Percentiles rank a stretch among this genome's conserved stretches.
Conservation (phyloP, 495 filamentous ascomycete genomes). For the Penicillium steckii region DNA sequence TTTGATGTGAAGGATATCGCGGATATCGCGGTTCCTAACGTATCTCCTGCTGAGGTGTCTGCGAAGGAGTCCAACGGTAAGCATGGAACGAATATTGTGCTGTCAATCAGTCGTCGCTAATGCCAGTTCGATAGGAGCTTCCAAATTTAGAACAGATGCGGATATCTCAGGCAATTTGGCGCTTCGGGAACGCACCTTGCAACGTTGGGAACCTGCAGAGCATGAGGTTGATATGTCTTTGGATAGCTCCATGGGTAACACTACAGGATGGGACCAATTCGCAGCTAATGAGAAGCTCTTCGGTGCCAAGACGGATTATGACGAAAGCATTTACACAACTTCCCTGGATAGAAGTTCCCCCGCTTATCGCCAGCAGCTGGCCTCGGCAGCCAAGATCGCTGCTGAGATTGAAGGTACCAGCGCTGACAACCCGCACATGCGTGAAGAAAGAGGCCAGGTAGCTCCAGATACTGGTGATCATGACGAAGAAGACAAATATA, state of each 20-base stretch:
- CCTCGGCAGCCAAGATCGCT: slow-evolving; percentile 77
- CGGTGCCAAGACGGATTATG: slow-evolving; percentile 81
- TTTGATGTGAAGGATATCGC: slow-evolving; percentile 77
- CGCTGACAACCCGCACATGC: slow-evolving; percentile 72
- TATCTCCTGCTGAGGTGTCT: slow-evolving; percentile 46
- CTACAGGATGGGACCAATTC: slow-evolving; percentile 87
- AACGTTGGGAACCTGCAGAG: slow-evolving; percentile 80
- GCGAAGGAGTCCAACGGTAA: slow-evolving; percentile 72
- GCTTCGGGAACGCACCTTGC: slow-evolving; percentile 70
- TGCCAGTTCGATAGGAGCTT: not conserved
- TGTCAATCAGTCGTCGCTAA: slow-evolving; percentile 1
- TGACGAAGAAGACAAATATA: slow-evolving; percentile 94
- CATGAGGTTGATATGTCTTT: slow-evolving; percentile 64
- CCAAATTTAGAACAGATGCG: slow-evolving; percentile 77
- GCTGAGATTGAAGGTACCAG: slow-evolving; percentile 80
- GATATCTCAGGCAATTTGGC: slow-evolving; percentile 78
- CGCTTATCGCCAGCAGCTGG: slow-evolving; percentile 70
- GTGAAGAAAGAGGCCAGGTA: slow-evolving; percentile 80
- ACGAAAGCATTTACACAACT: slow-evolving; percentile 94
- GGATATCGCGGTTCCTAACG: slow-evolving; percentile 62
- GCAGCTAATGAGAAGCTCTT: slow-evolving; percentile 84
- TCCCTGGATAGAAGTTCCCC: slow-evolving; percentile 80
- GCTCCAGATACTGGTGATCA: slow-evolving; percentile 66
- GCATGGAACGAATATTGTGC: slow-evolving; percentile 11
- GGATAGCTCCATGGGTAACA: slow-evolving; percentile 49